Percentiles rank a stretch among this genome's conserved stretches.
Conservation (phyloP, 163 green algal genomes). For the Volvox carteri region DNA sequence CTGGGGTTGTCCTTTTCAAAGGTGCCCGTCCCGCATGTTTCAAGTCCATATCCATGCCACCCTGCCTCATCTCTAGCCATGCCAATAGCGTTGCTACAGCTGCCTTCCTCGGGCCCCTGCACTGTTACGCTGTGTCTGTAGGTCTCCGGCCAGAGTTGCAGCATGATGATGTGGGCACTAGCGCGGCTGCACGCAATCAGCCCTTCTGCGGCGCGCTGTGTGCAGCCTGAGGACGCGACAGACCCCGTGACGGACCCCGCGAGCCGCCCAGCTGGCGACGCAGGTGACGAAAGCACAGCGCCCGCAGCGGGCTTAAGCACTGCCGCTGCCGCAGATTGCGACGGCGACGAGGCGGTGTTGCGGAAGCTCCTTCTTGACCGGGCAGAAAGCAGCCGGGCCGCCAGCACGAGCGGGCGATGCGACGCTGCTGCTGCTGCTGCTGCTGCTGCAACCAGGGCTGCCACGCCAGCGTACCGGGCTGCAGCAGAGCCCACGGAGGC, state of each 20-base stretch:
- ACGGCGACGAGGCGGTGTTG: neutral
- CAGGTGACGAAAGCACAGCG: too few relatives aligned
- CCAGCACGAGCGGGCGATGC: conserved; percentile 8
- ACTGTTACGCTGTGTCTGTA: neutral
- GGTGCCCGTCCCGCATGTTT: too few relatives aligned
- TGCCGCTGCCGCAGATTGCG: neutral
- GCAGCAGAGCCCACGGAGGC: neutral
- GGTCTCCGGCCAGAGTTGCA: conserved; percentile 47
- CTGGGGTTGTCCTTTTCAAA: too few relatives aligned
- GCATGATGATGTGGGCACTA: conserved; percentile 56
- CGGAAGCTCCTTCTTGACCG: neutral
- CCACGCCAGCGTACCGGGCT: neutral
- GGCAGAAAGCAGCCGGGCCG: neutral
- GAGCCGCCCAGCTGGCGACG: neutral
- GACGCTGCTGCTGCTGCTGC: neutral
- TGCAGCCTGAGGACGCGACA: neutral
- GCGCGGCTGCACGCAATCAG: conserved; percentile 30
- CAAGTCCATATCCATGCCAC: too few relatives aligned
- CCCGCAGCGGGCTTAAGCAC: too few relatives aligned
- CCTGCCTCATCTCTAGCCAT: too few relatives aligned
- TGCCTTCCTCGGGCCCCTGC: too few relatives aligned
- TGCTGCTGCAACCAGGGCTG: neutral
- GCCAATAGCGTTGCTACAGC: too few relatives aligned
- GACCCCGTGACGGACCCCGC: neutral
- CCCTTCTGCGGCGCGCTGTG: neutral